phyloP scores from a whole-genome alignment of 495 filamentous ascomycete species.

The Coniosporium apollinis region DNA sequence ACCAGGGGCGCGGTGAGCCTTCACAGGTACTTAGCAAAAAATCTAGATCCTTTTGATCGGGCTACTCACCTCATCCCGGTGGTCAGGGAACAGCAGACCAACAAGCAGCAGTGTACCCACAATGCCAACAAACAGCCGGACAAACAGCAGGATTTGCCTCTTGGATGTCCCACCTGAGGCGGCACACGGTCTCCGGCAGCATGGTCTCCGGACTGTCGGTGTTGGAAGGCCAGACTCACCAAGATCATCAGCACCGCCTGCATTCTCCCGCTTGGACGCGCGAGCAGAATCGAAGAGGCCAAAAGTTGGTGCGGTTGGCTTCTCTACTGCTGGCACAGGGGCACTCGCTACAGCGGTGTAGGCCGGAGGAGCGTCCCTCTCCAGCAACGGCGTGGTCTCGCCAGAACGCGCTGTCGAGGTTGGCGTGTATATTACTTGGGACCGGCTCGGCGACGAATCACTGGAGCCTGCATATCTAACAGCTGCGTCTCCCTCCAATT shows the following conservation, averaged over 20 bases:
- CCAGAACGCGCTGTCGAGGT: not conserved
- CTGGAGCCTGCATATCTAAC: not conserved
- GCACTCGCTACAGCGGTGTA: not conserved
- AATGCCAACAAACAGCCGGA: not conserved
- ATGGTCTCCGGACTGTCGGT: not conserved
- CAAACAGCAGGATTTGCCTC: too few relatives aligned
- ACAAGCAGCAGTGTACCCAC: not conserved
- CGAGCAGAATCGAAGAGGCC: too few relatives aligned
- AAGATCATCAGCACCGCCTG: not conserved
- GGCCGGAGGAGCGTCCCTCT: not conserved
- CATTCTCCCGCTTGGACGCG: too few relatives aligned
- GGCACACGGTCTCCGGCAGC: not conserved
- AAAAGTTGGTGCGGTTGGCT: too few relatives aligned
- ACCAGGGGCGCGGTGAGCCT: not conserved
- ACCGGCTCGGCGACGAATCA: not conserved
- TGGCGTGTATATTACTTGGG: not conserved
- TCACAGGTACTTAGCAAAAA: not conserved
- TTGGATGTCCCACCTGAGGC: not conserved
- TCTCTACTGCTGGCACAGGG: not conserved
- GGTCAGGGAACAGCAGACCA: not conserved
- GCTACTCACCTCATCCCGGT: not conserved
- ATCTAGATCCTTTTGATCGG: not conserved
- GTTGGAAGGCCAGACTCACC: not conserved
- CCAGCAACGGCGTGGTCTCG: not conserved
- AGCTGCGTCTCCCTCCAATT: not conserved